These are phyloP conservation scores for Chlorella vulgaris DNA, from an alignment of 139 green algal species.

Conservation along the genomic window DNA sequence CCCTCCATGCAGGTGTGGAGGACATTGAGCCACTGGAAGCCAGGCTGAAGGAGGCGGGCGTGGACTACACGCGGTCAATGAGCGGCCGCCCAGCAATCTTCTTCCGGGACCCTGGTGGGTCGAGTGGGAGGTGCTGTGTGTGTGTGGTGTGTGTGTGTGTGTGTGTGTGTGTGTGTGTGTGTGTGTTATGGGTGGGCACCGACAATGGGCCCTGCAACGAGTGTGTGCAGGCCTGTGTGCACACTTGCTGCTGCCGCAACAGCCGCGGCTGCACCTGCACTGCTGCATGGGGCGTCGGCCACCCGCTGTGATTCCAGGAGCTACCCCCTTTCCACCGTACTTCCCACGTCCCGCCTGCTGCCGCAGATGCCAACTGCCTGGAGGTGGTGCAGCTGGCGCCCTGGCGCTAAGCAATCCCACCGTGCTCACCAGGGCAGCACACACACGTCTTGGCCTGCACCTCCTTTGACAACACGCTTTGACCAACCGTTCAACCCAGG, in stretches of 20 bases:
- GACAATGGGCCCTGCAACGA: no score
- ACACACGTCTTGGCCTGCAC: neutral
- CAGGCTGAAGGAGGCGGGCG: slow-evolving; percentile 58
- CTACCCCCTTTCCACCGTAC: neutral
- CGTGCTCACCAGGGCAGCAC: neutral
- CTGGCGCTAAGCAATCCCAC: slow-evolving; percentile 49
- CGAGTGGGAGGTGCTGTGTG: no score
- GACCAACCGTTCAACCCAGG: no score
- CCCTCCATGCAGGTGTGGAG: slow-evolving; percentile 51
- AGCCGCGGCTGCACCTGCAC: no score
- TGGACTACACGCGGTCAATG: slow-evolving; percentile 81
- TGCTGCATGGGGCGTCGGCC: no score
- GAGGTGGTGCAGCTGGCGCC: slow-evolving; percentile 67
- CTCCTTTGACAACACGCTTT: no score
- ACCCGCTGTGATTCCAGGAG: no score
- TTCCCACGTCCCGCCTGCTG: slow-evolving; percentile 6
- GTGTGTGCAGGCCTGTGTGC: neutral
- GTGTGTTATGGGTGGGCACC: no score
- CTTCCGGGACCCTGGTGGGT: slow-evolving; percentile 83
- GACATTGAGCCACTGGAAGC: slow-evolving; percentile 65
- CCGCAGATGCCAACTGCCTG: slow-evolving; percentile 68
- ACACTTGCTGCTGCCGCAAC: neutral
- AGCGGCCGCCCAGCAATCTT: slow-evolving; percentile 84
- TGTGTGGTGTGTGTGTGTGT: no score
- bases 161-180: no score